Conservation (phyloP, 106 monocot species). For the Dactylorhiza incarnata region DNA sequence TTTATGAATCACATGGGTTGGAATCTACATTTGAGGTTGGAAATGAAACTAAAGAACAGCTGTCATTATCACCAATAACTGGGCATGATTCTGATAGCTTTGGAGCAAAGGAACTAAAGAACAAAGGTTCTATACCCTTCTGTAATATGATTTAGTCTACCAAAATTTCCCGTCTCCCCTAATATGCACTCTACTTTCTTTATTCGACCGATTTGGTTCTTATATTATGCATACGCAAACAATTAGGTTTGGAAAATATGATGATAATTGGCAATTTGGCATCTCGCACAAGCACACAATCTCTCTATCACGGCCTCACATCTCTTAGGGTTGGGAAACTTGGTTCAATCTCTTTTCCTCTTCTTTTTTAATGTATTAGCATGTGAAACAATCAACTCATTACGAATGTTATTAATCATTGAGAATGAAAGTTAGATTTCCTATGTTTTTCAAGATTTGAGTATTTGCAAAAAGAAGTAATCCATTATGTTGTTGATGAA, state of each 20-base stretch:
- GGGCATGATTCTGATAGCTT: conserved; percentile 15
- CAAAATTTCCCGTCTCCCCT: neutral
- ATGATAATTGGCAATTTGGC: neutral
- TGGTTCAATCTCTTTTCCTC: neutral
- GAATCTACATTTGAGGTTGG: conserved; percentile 14
- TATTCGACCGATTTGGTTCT: neutral
- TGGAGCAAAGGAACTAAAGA: conserved; percentile 13
- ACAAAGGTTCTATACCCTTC: conserved; percentile 19
- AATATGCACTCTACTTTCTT: neutral
- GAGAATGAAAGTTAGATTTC: too few species aligned
- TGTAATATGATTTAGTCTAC: neutral
- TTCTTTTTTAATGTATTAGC: too few species aligned
- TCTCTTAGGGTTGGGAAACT: neutral
- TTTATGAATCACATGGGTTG: conserved; percentile 3
- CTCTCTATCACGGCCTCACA: neutral
- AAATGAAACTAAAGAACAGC: conserved; percentile 14
- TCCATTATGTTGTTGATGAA: too few species aligned
- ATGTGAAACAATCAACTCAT: too few species aligned
- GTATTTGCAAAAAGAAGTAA: too few species aligned
- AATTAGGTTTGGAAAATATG: neutral
- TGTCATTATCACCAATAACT: conserved; percentile 25
- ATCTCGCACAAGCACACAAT: neutral
- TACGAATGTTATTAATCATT: too few species aligned
- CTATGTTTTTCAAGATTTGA: too few species aligned
- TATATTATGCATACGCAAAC: neutral